These are phyloP conservation scores for Gnomoniopsis sp. DNA, from an alignment of 2,329 filamentous ascomycete species.

Conservation along the genomic window DNA sequence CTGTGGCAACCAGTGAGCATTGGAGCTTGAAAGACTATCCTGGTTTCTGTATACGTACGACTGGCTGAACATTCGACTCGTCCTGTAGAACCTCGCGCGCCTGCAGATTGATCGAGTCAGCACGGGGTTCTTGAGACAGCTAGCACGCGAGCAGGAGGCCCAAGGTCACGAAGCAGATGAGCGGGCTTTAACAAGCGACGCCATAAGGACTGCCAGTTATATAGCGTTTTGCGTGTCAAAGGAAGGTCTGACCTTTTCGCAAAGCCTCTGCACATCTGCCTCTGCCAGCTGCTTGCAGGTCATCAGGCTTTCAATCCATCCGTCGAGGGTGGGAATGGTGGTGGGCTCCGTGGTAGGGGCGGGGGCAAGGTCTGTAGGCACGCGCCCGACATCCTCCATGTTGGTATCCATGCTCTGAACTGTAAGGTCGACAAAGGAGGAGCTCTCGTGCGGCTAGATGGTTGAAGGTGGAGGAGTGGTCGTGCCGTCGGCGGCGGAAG, in stretches of 20 bases:
- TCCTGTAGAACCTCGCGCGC: conserved; percentile 95
- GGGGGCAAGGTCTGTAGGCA: conserved; percentile 74
- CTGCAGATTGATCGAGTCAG: conserved; percentile 45
- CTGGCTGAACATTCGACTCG: conserved; percentile 97
- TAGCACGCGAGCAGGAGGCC: conserved; percentile 11
- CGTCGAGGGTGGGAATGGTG: conserved; percentile 88
- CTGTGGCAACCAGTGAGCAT: conserved; percentile 42
- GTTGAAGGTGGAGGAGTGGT: conserved; percentile 5
- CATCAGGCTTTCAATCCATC: conserved; percentile 99
- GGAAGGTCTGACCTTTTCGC: conserved; percentile 75
- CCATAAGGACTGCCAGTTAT: background rate
- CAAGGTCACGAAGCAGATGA: background rate
- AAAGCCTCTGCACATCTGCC: conserved; percentile 90
- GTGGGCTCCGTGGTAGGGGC: conserved; percentile 70
- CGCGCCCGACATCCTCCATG: conserved; percentile 96
- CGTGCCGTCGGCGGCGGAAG: conserved; percentile 18
- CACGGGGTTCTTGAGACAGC: conserved; percentile 16
- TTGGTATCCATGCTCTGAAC: conserved; percentile 78
- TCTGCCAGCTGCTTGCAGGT: conserved; percentile 96
- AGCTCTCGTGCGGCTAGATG: conserved; percentile 7
- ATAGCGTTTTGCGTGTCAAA: background rate
- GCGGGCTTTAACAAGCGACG: background rate
- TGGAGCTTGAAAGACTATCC: background rate
- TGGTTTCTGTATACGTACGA: conserved; percentile 59
- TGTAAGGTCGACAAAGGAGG: conserved; percentile 2